Conservation (phyloP, 345 rosid genomes). For the Durio zibethinus region DNA sequence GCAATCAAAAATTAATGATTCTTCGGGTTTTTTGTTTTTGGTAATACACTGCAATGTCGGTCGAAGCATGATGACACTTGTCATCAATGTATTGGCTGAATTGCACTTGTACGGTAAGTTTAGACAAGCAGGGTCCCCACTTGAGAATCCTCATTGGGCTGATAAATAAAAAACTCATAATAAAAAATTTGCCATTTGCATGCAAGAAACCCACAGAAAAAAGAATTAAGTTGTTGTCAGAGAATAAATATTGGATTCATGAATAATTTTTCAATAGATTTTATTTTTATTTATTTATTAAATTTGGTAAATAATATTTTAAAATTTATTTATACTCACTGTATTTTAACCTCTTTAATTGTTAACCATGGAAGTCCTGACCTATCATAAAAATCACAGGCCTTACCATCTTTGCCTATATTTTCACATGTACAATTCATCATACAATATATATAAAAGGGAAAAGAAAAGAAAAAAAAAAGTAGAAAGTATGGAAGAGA, state of each 20-base stretch:
- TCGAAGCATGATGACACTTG: not conserved
- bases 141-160: slow-evolving; percentile 10
- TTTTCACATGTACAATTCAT: too few relatives aligned
- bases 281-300: too few relatives aligned
- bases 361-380: too few relatives aligned
- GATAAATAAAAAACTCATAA: not conserved
- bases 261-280: too few relatives aligned
- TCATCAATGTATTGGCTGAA: slow-evolving; percentile 3
- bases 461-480: not conserved
- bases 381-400: too few relatives aligned
- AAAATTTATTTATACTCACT: not conserved
- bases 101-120: slow-evolving; percentile 1
- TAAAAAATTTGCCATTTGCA: not conserved
- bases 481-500: not conserved
- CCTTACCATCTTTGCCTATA: too few relatives aligned
- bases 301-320: too few relatives aligned
- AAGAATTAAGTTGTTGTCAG: too few relatives aligned
- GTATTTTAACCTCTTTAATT: too few relatives aligned
- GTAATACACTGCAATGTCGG: not conserved
- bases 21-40: not conserved
- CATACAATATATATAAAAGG: too few relatives aligned
- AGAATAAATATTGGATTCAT: too few relatives aligned
- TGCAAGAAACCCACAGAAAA: not conserved
- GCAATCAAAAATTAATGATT: not conserved
- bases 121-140: not conserved